Base-by-base conservation (phyloP, 768 basidiomycete genomes). In the Podaxis sp. region DNA sequence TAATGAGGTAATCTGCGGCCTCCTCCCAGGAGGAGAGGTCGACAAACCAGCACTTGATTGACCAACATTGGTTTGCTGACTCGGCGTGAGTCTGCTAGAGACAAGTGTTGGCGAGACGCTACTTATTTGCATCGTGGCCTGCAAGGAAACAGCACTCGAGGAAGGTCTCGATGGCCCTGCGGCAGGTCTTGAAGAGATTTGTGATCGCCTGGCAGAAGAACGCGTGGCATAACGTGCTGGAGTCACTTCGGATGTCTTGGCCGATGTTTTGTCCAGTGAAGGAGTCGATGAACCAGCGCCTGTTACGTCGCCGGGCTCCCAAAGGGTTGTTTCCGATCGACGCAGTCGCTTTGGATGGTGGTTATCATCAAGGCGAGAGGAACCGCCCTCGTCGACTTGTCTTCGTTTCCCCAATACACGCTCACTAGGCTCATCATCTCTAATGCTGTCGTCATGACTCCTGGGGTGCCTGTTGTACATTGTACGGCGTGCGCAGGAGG, bases 341-440 rank as follows among this genome's bases (percentile, higher is more conserved):
- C 58, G 49, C 33, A 59, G 58, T 51, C 58, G 58, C 47, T 59
- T 59, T 17, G 49, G 33, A 11, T 22, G 38, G 9, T 15, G 24
- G 40, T 7, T 13, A 51, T 51, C n/a, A 9, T n/a, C 22, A 2
- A 27, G 22, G 24, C n/a, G 47, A 22, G 47, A 17, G 11, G 47
- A 13, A 17, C 33, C 49, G 29, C 19, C 22, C 12, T 27, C 50
- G n/a, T 51, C 49, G 5, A 15, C 22, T 29, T 40, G 58, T 51
- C 58, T 38, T 40, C 58, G 27, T 43, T 59, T 59, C 24, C 49
- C 58, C 19, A 51, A n/a, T 15, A 27, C 24, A 41, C 33, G 58
- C 17, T 51, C 40, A 43, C 40, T 46, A 9, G 7, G 25, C 22
- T 22, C 49, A 13, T n/a, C 49, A 11, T 7, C 12, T 25, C 12